Conservation (phyloP, 1,139 yeast genomes). For the Nakaseomyces sp. region DNA sequence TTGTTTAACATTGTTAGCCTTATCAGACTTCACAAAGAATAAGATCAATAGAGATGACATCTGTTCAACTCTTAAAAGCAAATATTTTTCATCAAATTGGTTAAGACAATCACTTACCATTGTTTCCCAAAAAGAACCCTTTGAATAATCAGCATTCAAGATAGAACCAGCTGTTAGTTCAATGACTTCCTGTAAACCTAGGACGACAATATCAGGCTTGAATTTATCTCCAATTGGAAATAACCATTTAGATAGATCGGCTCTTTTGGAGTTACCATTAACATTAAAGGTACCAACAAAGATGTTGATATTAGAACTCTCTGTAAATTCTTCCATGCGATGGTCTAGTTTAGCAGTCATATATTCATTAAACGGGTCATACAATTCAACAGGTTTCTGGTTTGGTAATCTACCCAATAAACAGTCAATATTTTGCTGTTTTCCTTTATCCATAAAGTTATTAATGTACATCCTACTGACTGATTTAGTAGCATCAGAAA, state of each 20-base stretch:
- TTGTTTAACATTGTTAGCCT: slow-evolving; percentile 47
- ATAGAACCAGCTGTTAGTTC: slow-evolving; percentile 87
- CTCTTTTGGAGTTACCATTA: slow-evolving; percentile 51
- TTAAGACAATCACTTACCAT: slow-evolving; percentile 50
- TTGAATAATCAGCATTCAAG: slow-evolving; percentile 57
- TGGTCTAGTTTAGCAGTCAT: slow-evolving; percentile 56
- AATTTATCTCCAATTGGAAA: slow-evolving; percentile 56
- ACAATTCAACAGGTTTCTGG: slow-evolving; percentile 61
- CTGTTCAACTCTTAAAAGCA: slow-evolving; percentile 71
- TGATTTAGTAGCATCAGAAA: slow-evolving; percentile 92
- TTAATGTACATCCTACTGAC: slow-evolving; percentile 92
- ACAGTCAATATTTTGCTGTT: slow-evolving; percentile 80
- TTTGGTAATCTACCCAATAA: slow-evolving; percentile 72
- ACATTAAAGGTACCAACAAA: slow-evolving; percentile 85
- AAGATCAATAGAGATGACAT: slow-evolving; percentile 76
- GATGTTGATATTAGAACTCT: slow-evolving; percentile 49
- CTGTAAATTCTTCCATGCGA: slow-evolving; percentile 48
- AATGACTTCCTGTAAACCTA: slow-evolving; percentile 89
- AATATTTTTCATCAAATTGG: slow-evolving; percentile 42
- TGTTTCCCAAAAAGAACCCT: slow-evolving; percentile 57
- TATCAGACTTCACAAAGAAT: slow-evolving; percentile 53
- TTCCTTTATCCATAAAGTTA: slow-evolving; percentile 85
- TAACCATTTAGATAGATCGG: slow-evolving; percentile 68
- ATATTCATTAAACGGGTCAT: slow-evolving; percentile 82
- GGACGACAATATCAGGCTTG: slow-evolving; percentile 59